phyloP scores from a whole-genome alignment of 2,329 filamentous ascomycete species.

The Keithomyces neogunnii region DNA sequence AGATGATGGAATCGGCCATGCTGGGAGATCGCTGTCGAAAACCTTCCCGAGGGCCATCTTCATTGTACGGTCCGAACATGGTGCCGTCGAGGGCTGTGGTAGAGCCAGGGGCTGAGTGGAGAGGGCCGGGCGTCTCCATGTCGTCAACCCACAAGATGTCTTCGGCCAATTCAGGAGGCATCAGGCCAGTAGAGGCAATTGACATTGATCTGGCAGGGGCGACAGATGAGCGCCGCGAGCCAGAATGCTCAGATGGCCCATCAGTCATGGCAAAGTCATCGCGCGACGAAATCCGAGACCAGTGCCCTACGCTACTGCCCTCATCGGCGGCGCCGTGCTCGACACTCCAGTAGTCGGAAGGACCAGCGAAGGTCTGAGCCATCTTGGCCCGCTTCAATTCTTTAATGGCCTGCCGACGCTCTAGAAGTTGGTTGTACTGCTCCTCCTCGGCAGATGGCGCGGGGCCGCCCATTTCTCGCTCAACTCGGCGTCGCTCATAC shows the following conservation, averaged over 20 bases:
- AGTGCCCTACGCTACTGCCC: slow-evolving; percentile 26
- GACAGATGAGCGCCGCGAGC: slow-evolving; percentile 34
- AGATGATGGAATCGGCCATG: slow-evolving; percentile 67
- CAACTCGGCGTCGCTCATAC: slow-evolving; percentile 73
- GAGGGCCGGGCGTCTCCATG: slow-evolving; percentile 42
- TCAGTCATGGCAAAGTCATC: slow-evolving; percentile 30
- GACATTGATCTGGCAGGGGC: slow-evolving; percentile 41
- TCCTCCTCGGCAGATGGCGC: slow-evolving; percentile 52
- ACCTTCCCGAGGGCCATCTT: slow-evolving; percentile 49
- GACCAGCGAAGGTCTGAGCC: slow-evolving; percentile 38
- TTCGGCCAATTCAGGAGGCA: slow-evolving; percentile 25
- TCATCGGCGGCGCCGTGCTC: slow-evolving; percentile 63
- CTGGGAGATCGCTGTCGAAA: slow-evolving; percentile 67
- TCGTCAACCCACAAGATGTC: slow-evolving; percentile 37
- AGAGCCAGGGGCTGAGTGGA: slow-evolving; percentile 43
- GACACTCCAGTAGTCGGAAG: slow-evolving; percentile 71
- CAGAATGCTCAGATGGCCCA: slow-evolving; percentile 26
- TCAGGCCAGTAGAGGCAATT: slow-evolving; percentile 25
- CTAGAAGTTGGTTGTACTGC: slow-evolving; percentile 48
- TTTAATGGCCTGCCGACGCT: slow-evolving; percentile 50
- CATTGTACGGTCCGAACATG: slow-evolving; percentile 64
- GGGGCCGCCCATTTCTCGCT: slow-evolving; percentile 59
- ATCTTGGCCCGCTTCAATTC: slow-evolving; percentile 49
- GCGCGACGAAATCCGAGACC: slow-evolving; percentile 33
- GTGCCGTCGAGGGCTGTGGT: slow-evolving; percentile 62